Conservation (phyloP, 2,329 filamentous ascomycete genomes). For the Diaporthe capsici region DNA sequence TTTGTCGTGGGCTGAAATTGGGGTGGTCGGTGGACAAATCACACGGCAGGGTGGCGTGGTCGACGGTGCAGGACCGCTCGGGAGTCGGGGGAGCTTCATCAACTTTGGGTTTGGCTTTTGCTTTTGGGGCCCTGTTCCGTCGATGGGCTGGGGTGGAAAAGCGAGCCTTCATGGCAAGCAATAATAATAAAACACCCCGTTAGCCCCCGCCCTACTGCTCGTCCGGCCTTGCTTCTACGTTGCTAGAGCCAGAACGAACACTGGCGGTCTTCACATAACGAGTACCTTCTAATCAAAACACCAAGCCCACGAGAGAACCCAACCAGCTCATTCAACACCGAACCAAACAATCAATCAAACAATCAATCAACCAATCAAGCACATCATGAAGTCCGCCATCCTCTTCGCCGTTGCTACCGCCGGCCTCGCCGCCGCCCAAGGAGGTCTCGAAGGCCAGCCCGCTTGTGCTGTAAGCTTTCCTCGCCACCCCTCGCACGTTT, state of each 20-base stretch:
- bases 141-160: constrained; percentile 12
- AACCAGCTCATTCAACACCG: background rate
- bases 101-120: constrained; percentile 45
- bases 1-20: constrained; percentile 22
- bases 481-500: background rate
- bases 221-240: too few species aligned
- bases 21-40: constrained; percentile 14
- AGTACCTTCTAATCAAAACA: background rate
- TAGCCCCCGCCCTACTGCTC: background rate
- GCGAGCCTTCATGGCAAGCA: background rate
- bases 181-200: background rate
- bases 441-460: constrained; percentile 52
- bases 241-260: background rate
- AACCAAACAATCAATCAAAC: background rate
- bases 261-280: background rate
- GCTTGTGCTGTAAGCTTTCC: constrained; percentile 52
- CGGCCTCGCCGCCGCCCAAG: constrained; percentile 51
- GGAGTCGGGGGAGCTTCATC: constrained; percentile 38
- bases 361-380: constrained; percentile 17
- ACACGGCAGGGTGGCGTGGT: constrained; percentile 28
- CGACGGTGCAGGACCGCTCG: background rate
- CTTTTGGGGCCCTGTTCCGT: constrained; percentile 3
- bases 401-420: constrained; percentile 47
- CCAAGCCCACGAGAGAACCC: background rate
- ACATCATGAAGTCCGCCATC: constrained; percentile 49